Conservation (phyloP, 2,329 filamentous ascomycete genomes). For the Podosphaera xanthii region DNA sequence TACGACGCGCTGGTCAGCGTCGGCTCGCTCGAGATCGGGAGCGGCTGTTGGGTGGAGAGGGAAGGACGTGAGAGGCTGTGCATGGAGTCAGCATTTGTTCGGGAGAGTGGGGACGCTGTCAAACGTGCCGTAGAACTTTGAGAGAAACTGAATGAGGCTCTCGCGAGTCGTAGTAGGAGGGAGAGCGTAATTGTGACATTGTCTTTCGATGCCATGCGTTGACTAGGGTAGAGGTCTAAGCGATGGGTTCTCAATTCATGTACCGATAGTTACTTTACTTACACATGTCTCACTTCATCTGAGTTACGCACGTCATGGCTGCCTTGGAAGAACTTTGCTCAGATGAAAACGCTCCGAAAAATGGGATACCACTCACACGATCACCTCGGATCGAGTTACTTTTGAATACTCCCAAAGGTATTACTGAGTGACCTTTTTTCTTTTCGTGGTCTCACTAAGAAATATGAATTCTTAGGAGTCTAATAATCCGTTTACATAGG, state of each 20-base stretch:
- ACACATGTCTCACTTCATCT: neutral
- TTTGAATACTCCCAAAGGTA: conserved; percentile 28
- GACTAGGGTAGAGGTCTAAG: no score
- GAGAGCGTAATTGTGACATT: conserved; percentile 14
- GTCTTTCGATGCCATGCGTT: neutral
- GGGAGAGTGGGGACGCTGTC: neutral
- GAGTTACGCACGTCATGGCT: neutral
- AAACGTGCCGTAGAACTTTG: conserved; percentile 43
- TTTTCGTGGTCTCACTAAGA: no score
- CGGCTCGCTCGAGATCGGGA: conserved; percentile 21
- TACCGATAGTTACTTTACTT: no score
- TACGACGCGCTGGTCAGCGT: conserved; percentile 37
- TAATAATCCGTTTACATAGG: conserved; percentile 17
- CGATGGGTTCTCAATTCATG: no score
- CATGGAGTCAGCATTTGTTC: conserved; percentile 1
- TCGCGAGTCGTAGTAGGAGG: conserved; percentile 22
- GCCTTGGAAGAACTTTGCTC: neutral
- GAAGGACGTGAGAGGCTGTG: conserved; percentile 60
- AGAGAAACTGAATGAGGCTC: conserved; percentile 61
- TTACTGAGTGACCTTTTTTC: conserved; percentile 3
- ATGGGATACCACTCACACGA: conserved; percentile 18
- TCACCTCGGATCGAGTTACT: conserved; percentile 21
- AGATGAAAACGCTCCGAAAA: neutral
- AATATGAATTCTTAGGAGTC: neutral
- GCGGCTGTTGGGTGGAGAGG: conserved; percentile 46